A percentile compares a stretch with the other conserved stretches of the same genome.
phyloP scores from a whole-genome alignment of 148 eudicot genomes.

The Rheum nobile region DNA sequence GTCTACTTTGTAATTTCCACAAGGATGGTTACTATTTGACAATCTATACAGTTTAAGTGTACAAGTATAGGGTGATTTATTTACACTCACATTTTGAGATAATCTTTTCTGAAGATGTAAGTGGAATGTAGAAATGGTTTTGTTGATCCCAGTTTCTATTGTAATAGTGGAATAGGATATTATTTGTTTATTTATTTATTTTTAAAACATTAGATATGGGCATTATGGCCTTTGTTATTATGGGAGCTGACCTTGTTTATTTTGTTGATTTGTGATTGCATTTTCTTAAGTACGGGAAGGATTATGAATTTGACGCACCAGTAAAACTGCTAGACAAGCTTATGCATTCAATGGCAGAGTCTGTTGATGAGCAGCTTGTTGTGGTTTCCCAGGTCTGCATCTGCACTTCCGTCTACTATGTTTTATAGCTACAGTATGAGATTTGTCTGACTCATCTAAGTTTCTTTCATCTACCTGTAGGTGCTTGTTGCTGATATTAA shows the following conservation, averaged over 20 bases:
- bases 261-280: not conserved
- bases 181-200: not conserved
- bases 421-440: not conserved
- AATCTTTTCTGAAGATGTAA: not conserved
- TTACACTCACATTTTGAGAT: not conserved
- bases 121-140: not conserved
- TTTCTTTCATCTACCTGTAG: slow-evolving; percentile 8
- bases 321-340: slow-evolving; percentile 35
- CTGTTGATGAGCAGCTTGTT: slow-evolving; percentile 33
- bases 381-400: slow-evolving; percentile 34
- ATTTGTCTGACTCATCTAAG: not conserved
- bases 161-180: not conserved
- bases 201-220: not conserved
- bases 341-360: slow-evolving; percentile 32
- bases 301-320: slow-evolving; percentile 39
- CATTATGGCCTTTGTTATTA: not conserved
- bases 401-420: not conserved
- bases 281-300: slow-evolving; percentile 27
- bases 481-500: slow-evolving; percentile 44
- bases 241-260: not conserved
- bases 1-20: not conserved
- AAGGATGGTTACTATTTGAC: not conserved
- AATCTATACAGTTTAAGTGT: not conserved
- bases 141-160: not conserved
- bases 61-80: not conserved